Evolutionary conservation across 805 yeast species (phyloP).

Genomic region (Starmerella sp.): DNA sequence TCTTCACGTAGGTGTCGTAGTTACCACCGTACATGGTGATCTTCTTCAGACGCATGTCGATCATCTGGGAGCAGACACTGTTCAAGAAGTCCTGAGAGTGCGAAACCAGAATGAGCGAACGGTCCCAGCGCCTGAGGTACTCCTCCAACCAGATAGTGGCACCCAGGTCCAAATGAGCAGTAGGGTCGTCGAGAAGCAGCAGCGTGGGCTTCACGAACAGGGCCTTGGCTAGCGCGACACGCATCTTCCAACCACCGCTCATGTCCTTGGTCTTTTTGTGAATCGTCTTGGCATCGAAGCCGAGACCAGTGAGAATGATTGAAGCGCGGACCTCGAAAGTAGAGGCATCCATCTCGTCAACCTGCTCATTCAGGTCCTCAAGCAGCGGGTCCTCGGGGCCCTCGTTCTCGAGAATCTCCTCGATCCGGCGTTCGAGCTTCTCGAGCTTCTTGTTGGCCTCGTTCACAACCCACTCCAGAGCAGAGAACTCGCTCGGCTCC

Average conservation of each 20-base stretch:
- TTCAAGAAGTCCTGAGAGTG: constrained; percentile 99
- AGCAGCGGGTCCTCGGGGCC: constrained; percentile 86
- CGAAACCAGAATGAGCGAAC: constrained; percentile 85
- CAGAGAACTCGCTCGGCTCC: constrained; percentile 81
- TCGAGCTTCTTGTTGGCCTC: constrained; percentile 92
- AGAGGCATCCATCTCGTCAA: constrained; percentile 89
- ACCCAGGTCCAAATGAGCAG: constrained; percentile 97
- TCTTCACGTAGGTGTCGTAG: constrained; percentile 92
- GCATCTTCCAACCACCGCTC: constrained; percentile 99
- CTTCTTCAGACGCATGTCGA: constrained; percentile 84
- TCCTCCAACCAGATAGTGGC: constrained; percentile 99
- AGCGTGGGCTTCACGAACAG: constrained; percentile 95
- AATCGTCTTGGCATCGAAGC: constrained; percentile 80
- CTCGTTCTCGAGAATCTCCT: constrained; percentile 74
- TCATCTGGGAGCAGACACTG: constrained; percentile 97
- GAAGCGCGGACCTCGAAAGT: constrained; percentile 97
- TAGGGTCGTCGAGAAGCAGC: constrained; percentile 91
- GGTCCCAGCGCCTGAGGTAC: constrained; percentile 86
- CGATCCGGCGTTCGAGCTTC: constrained; percentile 81
- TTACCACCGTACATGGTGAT: constrained; percentile 87
- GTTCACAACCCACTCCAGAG: constrained; percentile 89
- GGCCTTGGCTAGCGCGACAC: constrained; percentile 97
- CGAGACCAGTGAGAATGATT: constrained; percentile 88
- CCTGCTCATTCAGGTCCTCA: constrained; percentile 87
- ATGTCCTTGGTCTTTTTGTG: constrained; percentile 92